Base-by-base conservation (phyloP, 495 filamentous ascomycete genomes). In the Diplogelasinospora grovesii region DNA sequence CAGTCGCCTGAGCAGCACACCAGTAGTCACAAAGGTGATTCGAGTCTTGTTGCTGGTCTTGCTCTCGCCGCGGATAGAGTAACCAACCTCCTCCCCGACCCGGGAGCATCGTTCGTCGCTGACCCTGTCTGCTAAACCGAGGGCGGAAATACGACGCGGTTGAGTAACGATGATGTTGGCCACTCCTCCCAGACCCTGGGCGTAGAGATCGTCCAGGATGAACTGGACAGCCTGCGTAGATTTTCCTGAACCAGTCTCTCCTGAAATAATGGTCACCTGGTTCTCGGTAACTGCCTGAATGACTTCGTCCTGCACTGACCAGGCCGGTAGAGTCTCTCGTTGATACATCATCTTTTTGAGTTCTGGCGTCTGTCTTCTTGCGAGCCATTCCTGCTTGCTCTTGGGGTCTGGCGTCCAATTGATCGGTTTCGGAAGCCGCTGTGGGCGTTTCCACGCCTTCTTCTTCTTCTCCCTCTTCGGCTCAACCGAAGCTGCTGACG, bases 171-270 rank as follows among this genome's bases (percentile, higher is more conserved):
- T 79, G 31, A 98, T 95, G 46, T 89, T 95, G n/a, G 85, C 84
- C 11, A 71, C 71, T 4, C 71, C 75, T 7, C 92, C 92, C 10
- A 92, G 68, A 10, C 79, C 72, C 18, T 75, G 73, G 48, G 77
- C 64, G 52, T 96, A 95, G 54, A 98, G 69, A 51, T 96, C 87
- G 52, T 98, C 92, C 5, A 98, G 69, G 16, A 98, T 71, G 59
- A 97, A 98, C 58, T 98, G 92, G 3, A 96, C 92, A 9, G 86
- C 86, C 60, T 98, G 92, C 1, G 92, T 98, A 39, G 88, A 95
- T 60, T 98, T 98, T 52, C 92, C 92, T 29, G 86, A 93, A 39
- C 92, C 92, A 5, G 92, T 98, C 63, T 96, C 92, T 48, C 92
- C 92, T 20, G 88, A 90, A 37, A 98, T 93, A 46, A 98, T 97